These are phyloP conservation scores for Trichocomaceae sp. DNA, from an alignment of 2,329 filamentous ascomycete species.

Conservation along the genomic window DNA sequence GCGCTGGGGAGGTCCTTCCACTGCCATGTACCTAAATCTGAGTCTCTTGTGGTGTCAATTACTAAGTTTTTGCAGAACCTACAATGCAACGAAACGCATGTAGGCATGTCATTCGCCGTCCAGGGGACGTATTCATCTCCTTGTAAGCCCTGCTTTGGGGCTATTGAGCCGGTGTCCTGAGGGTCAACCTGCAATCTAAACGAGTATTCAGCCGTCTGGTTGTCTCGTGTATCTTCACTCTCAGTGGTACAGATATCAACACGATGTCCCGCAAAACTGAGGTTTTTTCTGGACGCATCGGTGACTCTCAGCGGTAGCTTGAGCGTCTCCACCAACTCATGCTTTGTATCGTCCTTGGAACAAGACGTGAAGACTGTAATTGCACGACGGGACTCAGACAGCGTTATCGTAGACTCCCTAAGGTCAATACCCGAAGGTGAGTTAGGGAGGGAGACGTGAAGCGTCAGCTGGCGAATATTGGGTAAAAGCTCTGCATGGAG, in stretches of 20 bases:
- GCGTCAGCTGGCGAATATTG: constrained; percentile 54
- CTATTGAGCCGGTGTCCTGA: constrained; percentile 14
- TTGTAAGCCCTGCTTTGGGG: constrained; percentile 15
- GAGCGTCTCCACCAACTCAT: constrained; percentile 31
- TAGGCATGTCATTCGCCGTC: constrained; percentile 33
- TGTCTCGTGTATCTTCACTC: constrained; percentile 7
- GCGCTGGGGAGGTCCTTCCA: constrained; percentile 97
- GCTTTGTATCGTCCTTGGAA: constrained; percentile 17
- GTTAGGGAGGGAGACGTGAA: constrained; percentile 46
- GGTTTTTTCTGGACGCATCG: constrained; percentile 20
- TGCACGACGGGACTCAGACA: constrained; percentile 31
- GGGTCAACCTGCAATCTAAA: constrained; percentile 50
- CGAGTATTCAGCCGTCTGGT: constrained; percentile 39
- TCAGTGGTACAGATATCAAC: background rate
- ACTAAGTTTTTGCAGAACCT: constrained; percentile 29
- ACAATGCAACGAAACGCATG: constrained; percentile 32
- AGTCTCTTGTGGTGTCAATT: constrained; percentile 15
- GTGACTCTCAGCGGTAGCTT: constrained; percentile 41
- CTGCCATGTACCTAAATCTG: constrained; percentile 32
- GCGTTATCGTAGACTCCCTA: constrained; percentile 20
- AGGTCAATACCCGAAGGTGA: constrained; percentile 1
- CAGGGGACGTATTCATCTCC: constrained; percentile 31
- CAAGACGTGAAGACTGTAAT: constrained; percentile 32
- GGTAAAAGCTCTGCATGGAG: constrained; percentile 56
- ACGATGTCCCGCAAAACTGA: constrained; percentile 15